Evolutionary conservation across 768 basidiomycete genomes (phyloP), one percentile per base, ranked within the genome.

Genomic region (Termitomyces sp.): DNA sequence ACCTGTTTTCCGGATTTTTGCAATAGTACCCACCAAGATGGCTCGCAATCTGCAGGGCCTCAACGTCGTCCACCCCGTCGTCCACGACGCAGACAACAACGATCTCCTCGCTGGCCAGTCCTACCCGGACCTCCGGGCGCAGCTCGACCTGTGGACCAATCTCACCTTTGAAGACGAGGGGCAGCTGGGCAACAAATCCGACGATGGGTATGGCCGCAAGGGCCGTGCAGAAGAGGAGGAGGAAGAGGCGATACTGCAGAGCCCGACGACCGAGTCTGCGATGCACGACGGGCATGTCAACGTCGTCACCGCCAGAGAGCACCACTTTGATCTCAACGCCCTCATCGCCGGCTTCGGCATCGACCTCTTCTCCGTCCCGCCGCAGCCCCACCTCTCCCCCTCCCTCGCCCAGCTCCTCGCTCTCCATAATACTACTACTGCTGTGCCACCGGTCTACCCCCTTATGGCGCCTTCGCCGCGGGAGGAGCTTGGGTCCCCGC

Each of bases 61-160:
- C 70, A 92, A 93, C 73, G 76, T 92, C 72, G 80, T 94, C 55
- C 85, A 87, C 47, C 80, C 86, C 44, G 65, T 73, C n/a, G 72
- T 73, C 30, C 68, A 72, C 18, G 65, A 77, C 16, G 65, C 75
- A 6, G 77, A 80, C 63, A 67, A 71, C 31, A 81, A 84, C 68
- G 86, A 89, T 60, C 77, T 90, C 27, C 80, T 91, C 60, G 73
- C 82, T 0, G 76, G 83, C 0, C 81, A 83, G 27, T 76, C 86
- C 0, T 89, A 84, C 68, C 86, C 88, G 12, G 91, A 93, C 73
- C 78, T 93, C 56, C 78, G 79, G 20, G 86, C 89, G 0, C 89
- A 90, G 69, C 85, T 91, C 55, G 87, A 88, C 70, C 77, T 94
- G 55, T 94, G 93, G 93, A 88, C 89, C 15, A 86, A 90, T 71